Evolutionary conservation across 768 basidiomycete genomes (phyloP).

Genomic region (Scleroderma bovista): DNA sequence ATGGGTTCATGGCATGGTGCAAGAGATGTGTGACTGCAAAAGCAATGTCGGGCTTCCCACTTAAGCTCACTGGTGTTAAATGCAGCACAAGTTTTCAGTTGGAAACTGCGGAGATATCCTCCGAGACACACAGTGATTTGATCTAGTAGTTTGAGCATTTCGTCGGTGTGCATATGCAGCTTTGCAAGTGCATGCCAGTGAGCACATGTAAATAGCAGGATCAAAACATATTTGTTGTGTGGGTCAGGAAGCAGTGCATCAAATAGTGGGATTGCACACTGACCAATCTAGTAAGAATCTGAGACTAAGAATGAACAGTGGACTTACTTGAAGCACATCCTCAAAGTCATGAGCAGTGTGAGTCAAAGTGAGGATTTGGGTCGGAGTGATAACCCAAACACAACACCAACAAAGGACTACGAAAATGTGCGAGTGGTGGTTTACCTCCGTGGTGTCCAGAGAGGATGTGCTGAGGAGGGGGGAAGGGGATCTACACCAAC

Average conservation of each 20-base stretch:
- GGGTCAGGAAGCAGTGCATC: constrained; percentile 30
- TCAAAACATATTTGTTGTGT: constrained; percentile 15
- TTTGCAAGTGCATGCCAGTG: constrained; percentile 35
- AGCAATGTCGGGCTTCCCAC: background rate
- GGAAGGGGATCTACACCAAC: too few species aligned
- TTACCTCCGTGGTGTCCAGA: too few species aligned
- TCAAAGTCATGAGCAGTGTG: constrained; percentile 35
- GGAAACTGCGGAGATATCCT: too few species aligned
- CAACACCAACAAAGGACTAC: too few species aligned
- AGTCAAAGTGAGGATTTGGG: too few species aligned
- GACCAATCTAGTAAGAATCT: background rate
- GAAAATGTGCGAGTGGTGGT: too few species aligned
- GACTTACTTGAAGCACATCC: constrained; percentile 28
- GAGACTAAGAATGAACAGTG: constrained; percentile 8
- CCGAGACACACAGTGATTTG: background rate
- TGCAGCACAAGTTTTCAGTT: background rate
- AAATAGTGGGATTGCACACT: constrained; percentile 34
- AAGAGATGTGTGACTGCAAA: too few species aligned
- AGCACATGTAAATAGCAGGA: constrained; percentile 23
- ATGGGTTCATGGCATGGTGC: too few species aligned
- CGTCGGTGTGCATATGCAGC: constrained; percentile 25
- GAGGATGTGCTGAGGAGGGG: too few species aligned
- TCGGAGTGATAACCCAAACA: too few species aligned
- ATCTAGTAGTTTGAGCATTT: constrained; percentile 17
- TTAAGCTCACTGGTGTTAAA: background rate